These are phyloP conservation scores for Funneliformis geosporum DNA, from an alignment of 192 early-diverging fungal species.

Conservation along the genomic window DNA sequence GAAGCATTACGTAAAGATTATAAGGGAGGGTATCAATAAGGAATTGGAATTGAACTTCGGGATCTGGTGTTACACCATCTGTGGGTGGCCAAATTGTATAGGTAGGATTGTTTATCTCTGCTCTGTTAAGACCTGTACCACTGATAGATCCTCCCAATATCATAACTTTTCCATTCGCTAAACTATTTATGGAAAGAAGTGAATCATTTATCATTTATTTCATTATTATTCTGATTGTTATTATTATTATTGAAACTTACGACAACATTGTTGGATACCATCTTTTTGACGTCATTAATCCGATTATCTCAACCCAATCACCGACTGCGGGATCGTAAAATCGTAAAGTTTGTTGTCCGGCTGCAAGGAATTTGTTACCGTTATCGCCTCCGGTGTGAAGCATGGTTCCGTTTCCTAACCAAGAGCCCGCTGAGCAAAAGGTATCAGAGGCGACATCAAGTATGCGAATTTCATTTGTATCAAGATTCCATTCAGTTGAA, in stretches of 20 bases:
- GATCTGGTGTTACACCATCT: conserved; percentile 15
- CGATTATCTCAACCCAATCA: neutral
- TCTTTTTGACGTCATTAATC: neutral
- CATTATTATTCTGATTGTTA: no score
- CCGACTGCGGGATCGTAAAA: neutral
- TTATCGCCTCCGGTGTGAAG: conserved; percentile 53
- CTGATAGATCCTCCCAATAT: conserved; percentile 56
- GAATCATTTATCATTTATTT: no score
- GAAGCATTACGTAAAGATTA: conserved; percentile 53
- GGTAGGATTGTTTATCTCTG: conserved; percentile 47
- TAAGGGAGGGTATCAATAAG: conserved; percentile 51
- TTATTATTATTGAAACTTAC: no score
- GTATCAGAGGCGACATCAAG: conserved; percentile 38
- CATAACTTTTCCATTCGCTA: conserved; percentile 48
- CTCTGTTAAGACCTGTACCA: conserved; percentile 47
- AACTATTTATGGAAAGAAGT: conserved; percentile 18
- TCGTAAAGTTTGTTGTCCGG: neutral
- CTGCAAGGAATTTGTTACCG: conserved; percentile 7
- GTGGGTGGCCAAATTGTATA: conserved; percentile 41
- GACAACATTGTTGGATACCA: neutral
- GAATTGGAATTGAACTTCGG: conserved; percentile 42
- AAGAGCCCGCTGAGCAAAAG: conserved; percentile 46
- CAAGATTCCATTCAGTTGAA: neutral
- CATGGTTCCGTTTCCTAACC: conserved; percentile 51
- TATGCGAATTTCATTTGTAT: neutral